Evolutionary conservation across 1,139 yeast species (phyloP).

Genomic region (Candida tunisiensis): DNA sequence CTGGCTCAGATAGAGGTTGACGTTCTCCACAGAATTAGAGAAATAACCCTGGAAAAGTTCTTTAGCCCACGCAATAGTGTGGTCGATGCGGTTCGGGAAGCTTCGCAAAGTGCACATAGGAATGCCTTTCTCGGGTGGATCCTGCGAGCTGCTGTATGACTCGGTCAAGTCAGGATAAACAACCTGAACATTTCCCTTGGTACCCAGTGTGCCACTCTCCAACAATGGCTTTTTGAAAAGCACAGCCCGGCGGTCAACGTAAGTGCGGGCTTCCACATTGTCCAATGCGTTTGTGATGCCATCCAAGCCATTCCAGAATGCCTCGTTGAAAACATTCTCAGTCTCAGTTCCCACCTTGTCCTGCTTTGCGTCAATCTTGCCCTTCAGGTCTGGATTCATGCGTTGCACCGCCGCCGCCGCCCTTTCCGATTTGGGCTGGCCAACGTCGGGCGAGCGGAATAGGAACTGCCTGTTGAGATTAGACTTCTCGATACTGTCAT

Average conservation of each 20-base stretch:
- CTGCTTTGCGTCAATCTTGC: slow-evolving; percentile 56
- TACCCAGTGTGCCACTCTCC: slow-evolving; percentile 95
- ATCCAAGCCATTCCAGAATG: slow-evolving; percentile 74
- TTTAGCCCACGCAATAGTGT: slow-evolving; percentile 98
- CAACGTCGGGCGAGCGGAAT: slow-evolving; percentile 90
- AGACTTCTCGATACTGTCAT: slow-evolving; percentile 88
- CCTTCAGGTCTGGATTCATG: slow-evolving; percentile 74
- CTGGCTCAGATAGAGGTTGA: slow-evolving; percentile 76
- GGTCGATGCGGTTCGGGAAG: slow-evolving; percentile 96
- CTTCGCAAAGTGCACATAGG: slow-evolving; percentile 95
- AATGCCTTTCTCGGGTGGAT: slow-evolving; percentile 95
- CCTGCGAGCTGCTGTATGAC: slow-evolving; percentile 89
- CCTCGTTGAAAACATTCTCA: slow-evolving; percentile 69
- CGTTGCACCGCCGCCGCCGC: slow-evolving; percentile 70
- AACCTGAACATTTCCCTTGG: slow-evolving; percentile 97
- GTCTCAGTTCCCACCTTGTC: slow-evolving; percentile 94
- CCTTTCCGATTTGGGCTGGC: slow-evolving; percentile 76
- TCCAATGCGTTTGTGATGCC: slow-evolving; percentile 93
- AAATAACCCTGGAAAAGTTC: slow-evolving; percentile 89
- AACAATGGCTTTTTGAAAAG: slow-evolving; percentile 80
- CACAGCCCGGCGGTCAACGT: slow-evolving; percentile 93
- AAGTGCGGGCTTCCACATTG: slow-evolving; percentile 94
- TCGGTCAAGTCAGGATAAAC: slow-evolving; percentile 87
- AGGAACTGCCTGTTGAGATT: slow-evolving; percentile 92
- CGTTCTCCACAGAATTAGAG: slow-evolving; percentile 81